phyloP scores from a whole-genome alignment of 129 eudicot genomes.

The Tagetes erecta region DNA sequence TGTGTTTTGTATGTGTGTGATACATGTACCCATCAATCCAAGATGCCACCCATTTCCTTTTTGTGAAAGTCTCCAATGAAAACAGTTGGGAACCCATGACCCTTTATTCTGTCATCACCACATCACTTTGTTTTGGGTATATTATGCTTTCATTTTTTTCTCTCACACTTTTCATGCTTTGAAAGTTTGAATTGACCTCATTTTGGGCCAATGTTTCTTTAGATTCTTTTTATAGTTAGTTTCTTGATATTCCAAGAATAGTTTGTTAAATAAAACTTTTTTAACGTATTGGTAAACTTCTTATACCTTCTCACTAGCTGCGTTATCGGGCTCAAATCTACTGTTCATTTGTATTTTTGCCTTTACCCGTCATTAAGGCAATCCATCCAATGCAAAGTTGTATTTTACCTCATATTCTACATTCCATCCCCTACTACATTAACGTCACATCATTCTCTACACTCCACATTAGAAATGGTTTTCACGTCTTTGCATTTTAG shows the following conservation, averaged over 20 bases:
- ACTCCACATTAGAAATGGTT: no score
- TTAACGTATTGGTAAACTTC: no score
- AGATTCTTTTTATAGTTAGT: not conserved
- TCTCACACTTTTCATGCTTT: slow-evolving; percentile 26
- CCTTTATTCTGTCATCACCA: slow-evolving; percentile 43
- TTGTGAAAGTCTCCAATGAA: slow-evolving; percentile 24
- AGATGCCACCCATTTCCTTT: slow-evolving; percentile 41
- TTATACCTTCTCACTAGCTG: no score
- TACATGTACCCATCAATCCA: slow-evolving; percentile 39
- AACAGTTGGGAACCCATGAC: slow-evolving; percentile 34
- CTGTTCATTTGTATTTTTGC: no score
- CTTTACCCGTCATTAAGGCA: no score
- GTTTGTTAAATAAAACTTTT: not conserved
- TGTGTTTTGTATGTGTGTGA: slow-evolving; percentile 14
- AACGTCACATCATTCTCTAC: no score
- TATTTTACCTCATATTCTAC: no score
- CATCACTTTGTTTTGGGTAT: slow-evolving; percentile 21
- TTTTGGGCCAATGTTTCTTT: slow-evolving; percentile 6
- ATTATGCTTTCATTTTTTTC: slow-evolving; percentile 16
- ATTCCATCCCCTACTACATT: no score
- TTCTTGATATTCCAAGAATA: not conserved
- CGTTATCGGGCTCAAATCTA: no score
- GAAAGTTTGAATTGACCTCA: slow-evolving; percentile 17
- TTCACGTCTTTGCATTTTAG: no score
- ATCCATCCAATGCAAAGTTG: no score